phyloP scores from a whole-genome alignment of 2,329 filamentous ascomycete species.

The Arthroderma uncinatum region DNA sequence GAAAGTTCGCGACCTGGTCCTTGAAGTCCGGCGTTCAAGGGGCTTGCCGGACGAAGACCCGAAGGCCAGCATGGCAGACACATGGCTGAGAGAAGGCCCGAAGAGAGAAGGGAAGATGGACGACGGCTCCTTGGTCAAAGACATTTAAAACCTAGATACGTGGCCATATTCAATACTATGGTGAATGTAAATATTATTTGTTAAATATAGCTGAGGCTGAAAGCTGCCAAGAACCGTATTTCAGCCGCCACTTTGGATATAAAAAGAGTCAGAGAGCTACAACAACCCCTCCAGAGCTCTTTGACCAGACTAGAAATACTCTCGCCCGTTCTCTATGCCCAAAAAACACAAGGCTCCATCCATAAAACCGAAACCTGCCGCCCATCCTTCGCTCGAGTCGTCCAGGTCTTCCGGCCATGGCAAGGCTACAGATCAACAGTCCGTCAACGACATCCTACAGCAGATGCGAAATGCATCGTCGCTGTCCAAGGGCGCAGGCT shows the following conservation, averaged over 20 bases:
- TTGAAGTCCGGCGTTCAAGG: conserved; percentile 60
- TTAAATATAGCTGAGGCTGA: neutral
- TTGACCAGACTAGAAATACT: neutral
- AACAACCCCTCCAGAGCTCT: neutral
- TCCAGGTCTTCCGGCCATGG: conserved; percentile 8
- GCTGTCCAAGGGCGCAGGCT: conserved; percentile 16
- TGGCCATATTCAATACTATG: neutral
- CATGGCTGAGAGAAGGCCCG: conserved; percentile 54
- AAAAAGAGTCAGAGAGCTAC: neutral
- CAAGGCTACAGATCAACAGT: conserved; percentile 20
- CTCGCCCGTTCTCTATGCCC: conserved; percentile 29
- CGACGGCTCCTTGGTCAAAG: conserved; percentile 51
- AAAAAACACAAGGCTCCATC: conserved; percentile 35
- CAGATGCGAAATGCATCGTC: conserved; percentile 34
- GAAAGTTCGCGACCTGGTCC: conserved; percentile 65
- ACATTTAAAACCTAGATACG: conserved; percentile 33
- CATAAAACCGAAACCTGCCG: conserved; percentile 31
- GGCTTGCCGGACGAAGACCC: conserved; percentile 74
- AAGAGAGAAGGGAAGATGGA: conserved; percentile 47
- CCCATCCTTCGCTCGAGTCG: conserved; percentile 26
- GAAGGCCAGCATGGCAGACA: conserved; percentile 64
- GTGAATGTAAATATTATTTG: neutral
- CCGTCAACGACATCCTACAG: conserved; percentile 39
- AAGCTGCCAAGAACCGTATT: neutral
- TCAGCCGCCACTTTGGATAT: conserved; percentile 1